Conservation (phyloP, 306 rosid species). For the Abrus precatorius region DNA sequence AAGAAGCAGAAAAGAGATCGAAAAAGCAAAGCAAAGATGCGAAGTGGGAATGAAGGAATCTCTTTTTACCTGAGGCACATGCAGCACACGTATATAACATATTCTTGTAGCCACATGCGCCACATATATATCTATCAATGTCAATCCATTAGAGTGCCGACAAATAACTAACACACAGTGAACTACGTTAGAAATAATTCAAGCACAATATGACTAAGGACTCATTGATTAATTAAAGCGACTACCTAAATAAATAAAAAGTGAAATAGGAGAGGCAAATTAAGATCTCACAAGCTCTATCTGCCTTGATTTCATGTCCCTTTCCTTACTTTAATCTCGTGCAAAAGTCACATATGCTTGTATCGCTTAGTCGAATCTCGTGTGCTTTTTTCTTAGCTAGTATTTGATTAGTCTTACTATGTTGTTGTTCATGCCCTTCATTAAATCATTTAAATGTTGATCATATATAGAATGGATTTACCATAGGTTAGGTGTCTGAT, state of each 20-base stretch:
- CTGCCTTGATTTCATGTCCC: constrained; percentile 3
- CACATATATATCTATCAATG: constrained; percentile 10
- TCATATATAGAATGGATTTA: not conserved
- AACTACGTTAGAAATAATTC: constrained; percentile 46
- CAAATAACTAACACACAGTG: constrained; percentile 58
- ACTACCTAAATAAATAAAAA: constrained; percentile 1
- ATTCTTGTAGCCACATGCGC: not conserved
- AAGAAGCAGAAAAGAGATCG: not conserved
- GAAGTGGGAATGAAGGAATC: constrained; percentile 25
- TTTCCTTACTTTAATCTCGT: constrained; percentile 30
- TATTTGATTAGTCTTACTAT: not conserved
- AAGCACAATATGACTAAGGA: constrained; percentile 22
- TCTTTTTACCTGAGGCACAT: not conserved
- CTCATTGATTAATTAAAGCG: constrained; percentile 32
- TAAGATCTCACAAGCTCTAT: constrained; percentile 15
- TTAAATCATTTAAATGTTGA: not conserved
- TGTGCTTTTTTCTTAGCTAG: constrained; percentile 5
- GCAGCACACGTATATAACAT: not conserved
- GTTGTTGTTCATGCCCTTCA: constrained; percentile 2
- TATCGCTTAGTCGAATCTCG: not conserved
- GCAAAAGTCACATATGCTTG: constrained; percentile 12
- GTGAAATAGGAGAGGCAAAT: constrained; percentile 29
- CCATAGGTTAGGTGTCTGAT: constrained; percentile 20
- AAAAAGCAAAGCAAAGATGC: constrained; percentile 12
- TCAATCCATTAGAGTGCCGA: constrained; percentile 45